Conservation (phyloP, 2,329 filamentous ascomycete genomes). For the Xylaria sp. region DNA sequence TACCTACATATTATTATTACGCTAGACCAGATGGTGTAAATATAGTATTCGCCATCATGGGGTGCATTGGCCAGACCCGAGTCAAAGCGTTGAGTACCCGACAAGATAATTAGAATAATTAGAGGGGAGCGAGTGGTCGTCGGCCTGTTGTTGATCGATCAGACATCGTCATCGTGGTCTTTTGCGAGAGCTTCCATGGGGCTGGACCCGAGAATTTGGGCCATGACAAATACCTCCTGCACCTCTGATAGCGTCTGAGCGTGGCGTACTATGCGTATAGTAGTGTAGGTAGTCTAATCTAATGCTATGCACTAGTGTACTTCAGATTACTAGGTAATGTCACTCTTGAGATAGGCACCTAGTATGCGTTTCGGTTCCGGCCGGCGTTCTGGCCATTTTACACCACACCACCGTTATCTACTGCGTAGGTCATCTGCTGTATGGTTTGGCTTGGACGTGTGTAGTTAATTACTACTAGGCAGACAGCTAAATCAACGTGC, state of each 20-base stretch:
- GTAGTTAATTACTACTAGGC: too few relatives aligned
- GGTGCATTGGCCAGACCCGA: constrained; percentile 15
- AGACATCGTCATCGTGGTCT: background rate
- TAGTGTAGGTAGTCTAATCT: background rate
- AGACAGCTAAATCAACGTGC: too few relatives aligned
- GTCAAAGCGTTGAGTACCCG: constrained; percentile 8
- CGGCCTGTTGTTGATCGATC: constrained; percentile 24
- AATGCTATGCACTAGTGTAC: background rate
- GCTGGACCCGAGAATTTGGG: constrained; percentile 33
- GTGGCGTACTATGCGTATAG: background rate
- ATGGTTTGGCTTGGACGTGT: background rate
- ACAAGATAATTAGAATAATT: constrained; percentile 10
- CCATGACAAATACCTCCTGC: constrained; percentile 35
- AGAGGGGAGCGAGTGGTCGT: constrained; percentile 21
- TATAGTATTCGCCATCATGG: constrained; percentile 4
- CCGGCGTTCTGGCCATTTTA: background rate
- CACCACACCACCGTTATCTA: background rate
- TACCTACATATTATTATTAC: too few relatives aligned
- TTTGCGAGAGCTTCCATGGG: constrained; percentile 8
- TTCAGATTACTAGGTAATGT: background rate
- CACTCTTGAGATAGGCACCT: background rate
- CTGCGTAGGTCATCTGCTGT: background rate
- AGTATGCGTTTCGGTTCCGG: background rate
- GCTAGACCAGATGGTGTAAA: background rate
- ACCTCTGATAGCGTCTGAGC: background rate